Evolutionary conservation across 441 rosid species (phyloP).

Genomic region (Eugenia klotzschiana): DNA sequence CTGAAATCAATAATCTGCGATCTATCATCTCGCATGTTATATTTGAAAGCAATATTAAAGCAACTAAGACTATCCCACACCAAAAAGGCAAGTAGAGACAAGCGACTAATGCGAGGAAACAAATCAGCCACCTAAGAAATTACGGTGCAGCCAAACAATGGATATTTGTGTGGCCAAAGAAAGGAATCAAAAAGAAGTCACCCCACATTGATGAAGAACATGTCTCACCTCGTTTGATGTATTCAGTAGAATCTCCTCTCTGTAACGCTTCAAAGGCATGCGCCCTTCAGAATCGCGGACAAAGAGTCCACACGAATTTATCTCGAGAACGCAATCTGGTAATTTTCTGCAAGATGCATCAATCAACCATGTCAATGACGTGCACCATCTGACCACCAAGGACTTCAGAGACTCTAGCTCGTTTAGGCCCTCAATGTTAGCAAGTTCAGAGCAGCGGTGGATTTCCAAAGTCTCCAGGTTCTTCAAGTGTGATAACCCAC

Average conservation of each 20-base stretch:
- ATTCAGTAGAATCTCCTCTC: neutral
- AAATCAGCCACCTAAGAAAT: neutral
- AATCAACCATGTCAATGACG: neutral
- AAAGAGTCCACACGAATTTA: no score
- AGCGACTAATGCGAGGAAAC: neutral
- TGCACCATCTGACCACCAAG: fast-evolving
- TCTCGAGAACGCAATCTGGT: neutral
- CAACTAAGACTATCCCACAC: neutral
- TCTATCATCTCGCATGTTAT: neutral
- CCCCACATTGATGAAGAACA: neutral
- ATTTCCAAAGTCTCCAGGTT: neutral
- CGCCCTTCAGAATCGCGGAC: no score
- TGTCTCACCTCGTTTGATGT: neutral
- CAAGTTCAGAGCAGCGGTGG: fast-evolving
- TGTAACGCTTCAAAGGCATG: neutral
- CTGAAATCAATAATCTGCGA: neutral
- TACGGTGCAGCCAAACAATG: fast-evolving
- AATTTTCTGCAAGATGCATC: neutral
- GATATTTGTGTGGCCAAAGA: neutral
- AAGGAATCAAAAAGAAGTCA: neutral
- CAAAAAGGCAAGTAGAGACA: neutral
- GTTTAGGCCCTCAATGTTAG: neutral
- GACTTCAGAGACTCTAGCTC: neutral
- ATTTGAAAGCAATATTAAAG: neutral
- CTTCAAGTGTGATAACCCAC: neutral